Conservation (phyloP, 192 early-diverging fungal species). For the Chytriomyces confervae region DNA sequence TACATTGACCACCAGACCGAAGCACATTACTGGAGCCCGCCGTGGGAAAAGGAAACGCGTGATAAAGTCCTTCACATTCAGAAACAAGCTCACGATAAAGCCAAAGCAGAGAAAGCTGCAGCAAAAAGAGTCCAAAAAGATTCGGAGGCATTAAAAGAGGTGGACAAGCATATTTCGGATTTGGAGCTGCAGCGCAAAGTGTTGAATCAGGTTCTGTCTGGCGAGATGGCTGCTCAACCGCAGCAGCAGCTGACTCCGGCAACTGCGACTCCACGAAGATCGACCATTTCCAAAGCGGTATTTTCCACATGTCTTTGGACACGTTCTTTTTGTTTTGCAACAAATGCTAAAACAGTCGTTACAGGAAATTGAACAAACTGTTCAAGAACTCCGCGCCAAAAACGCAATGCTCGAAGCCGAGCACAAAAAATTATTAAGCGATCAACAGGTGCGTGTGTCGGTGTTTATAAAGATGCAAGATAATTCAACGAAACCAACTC, state of each 20-base stretch:
- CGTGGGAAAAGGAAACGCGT: constrained; percentile 31
- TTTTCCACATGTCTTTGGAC: background rate
- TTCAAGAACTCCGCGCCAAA: constrained; percentile 9
- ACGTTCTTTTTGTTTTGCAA: too few relatives aligned
- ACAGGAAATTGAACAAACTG: constrained; percentile 27
- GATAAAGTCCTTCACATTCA: constrained; percentile 35
- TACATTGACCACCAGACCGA: constrained; percentile 45
- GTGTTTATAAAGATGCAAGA: background rate
- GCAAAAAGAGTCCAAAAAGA: background rate
- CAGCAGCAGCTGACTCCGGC: background rate
- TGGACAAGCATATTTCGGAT: constrained; percentile 22
- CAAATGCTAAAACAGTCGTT: too few relatives aligned
- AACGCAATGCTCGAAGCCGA: constrained; percentile 28
- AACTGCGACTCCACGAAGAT: background rate
- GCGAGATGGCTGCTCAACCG: background rate
- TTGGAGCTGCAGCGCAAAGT: constrained; percentile 26
- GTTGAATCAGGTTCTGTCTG: constrained; percentile 19
- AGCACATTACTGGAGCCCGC: constrained; percentile 42
- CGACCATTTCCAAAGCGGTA: constrained; percentile 18
- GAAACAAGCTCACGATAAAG: constrained; percentile 22
- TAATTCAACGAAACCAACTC: too few relatives aligned
- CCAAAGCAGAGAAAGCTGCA: constrained; percentile 23
- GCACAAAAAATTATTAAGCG: constrained; percentile 17
- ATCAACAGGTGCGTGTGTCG: background rate
- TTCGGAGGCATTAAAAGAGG: constrained; percentile 31